A percentile compares a stretch with the other conserved stretches of the same genome.
phyloP scores from a whole-genome alignment of 2,329 filamentous ascomycete species.

The Pezicula neosporulosa region DNA sequence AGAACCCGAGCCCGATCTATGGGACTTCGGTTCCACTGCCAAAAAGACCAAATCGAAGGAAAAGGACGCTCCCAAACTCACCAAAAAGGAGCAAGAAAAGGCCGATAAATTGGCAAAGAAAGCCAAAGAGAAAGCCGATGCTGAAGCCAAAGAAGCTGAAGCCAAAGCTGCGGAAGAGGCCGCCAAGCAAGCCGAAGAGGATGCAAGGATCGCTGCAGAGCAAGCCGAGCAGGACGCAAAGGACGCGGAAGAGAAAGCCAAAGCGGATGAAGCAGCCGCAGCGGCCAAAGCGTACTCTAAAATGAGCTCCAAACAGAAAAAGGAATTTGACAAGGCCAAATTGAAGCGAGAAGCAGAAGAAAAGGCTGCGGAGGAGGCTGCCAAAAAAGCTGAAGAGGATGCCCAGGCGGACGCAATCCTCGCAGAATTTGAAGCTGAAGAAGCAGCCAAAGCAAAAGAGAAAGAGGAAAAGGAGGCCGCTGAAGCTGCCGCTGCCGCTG shows the following conservation, averaged over 20 bases:
- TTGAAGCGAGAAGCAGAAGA: constrained; percentile 29
- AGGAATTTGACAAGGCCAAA: constrained; percentile 13
- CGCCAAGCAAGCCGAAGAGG: constrained; percentile 30
- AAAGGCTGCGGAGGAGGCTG: constrained; percentile 28
- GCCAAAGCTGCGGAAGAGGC: constrained; percentile 29
- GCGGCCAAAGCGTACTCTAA: constrained; percentile 29
- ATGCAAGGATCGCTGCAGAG: constrained; percentile 36
- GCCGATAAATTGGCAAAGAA: constrained; percentile 44
- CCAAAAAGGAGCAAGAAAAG: constrained; percentile 48
- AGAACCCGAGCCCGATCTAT: constrained; percentile 35
- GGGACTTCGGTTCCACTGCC: constrained; percentile 30
- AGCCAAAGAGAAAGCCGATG: constrained; percentile 46
- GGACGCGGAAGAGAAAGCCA: constrained; percentile 35
- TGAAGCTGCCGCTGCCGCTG: constrained; percentile 31
- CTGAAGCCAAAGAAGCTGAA: constrained; percentile 28
- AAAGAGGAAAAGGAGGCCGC: constrained; percentile 33
- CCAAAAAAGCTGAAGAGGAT: constrained; percentile 36
- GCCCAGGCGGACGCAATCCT: constrained; percentile 25
- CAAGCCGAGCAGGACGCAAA: constrained; percentile 39
- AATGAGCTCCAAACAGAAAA: constrained; percentile 9
- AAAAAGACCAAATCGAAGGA: constrained; percentile 39
- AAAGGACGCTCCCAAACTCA: constrained; percentile 34
- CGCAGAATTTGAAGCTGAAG: constrained; percentile 35
- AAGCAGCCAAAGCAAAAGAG: constrained; percentile 33
- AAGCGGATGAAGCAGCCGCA: constrained; percentile 23